These are phyloP conservation scores for Amanita pallidorosea DNA, from an alignment of 768 basidiomycete species.

Conservation along the genomic window DNA sequence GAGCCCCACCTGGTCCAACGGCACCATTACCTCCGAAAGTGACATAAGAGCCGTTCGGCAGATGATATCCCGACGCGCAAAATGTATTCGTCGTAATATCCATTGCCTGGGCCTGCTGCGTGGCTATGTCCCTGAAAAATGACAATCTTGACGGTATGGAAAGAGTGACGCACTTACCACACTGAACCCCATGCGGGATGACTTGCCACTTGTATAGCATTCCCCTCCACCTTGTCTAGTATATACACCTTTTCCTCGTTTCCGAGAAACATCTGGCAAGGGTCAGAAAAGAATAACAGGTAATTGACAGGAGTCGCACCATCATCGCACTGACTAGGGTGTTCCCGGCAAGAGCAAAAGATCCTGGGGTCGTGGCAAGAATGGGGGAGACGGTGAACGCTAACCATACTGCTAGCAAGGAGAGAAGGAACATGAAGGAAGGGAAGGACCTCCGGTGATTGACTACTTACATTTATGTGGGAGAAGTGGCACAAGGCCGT, in stretches of 20 bases:
- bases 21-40: slow-evolving; percentile 77
- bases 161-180: slow-evolving; percentile 20
- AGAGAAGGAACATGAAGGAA: slow-evolving; percentile 4
- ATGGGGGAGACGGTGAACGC: slow-evolving; percentile 13
- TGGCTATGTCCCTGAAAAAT: slow-evolving; percentile 43
- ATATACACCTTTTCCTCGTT: slow-evolving; percentile 64
- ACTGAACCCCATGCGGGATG: slow-evolving; percentile 71
- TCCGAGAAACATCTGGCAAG: slow-evolving; percentile 51
- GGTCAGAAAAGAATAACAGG: background rate
- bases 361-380: slow-evolving; percentile 19
- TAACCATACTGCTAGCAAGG: slow-evolving; percentile 17
- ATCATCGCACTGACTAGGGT: slow-evolving; percentile 29
- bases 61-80: slow-evolving; percentile 75
- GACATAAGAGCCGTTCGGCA: slow-evolving; percentile 67
- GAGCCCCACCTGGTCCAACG: slow-evolving; percentile 51
- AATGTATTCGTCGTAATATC: slow-evolving; percentile 66
- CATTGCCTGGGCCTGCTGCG: slow-evolving; percentile 52
- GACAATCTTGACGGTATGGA: background rate
- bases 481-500: too few relatives aligned
- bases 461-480: background rate
- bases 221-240: slow-evolving; percentile 72
- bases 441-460: background rate
- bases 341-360: slow-evolving; percentile 24
- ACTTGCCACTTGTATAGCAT: slow-evolving; percentile 39
- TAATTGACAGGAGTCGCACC: slow-evolving; percentile 12